Evolutionary conservation across 805 yeast species (phyloP).

Genomic region (Candida silvicultrix): DNA sequence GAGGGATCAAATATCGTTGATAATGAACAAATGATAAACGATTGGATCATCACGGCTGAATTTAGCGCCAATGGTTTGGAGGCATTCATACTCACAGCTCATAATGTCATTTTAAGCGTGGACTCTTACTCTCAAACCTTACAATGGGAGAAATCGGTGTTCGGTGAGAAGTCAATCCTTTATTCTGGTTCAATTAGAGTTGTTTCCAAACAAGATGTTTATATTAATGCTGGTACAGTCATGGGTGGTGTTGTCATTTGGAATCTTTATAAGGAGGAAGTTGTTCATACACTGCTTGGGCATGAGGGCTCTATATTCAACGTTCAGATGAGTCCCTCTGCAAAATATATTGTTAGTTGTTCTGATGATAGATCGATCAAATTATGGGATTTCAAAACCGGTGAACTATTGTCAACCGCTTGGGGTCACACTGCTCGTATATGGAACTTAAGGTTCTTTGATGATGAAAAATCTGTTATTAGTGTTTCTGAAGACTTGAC

Average conservation of each 20-base stretch:
- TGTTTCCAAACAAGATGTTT: conserved; percentile 32
- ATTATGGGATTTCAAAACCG: conserved; percentile 58
- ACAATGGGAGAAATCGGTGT: conserved; percentile 29
- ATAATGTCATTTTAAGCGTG: conserved; percentile 53
- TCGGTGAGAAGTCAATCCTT: conserved; percentile 72
- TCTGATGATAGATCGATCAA: conserved; percentile 92
- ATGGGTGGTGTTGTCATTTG: conserved; percentile 83
- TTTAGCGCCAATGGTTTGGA: conserved; percentile 34
- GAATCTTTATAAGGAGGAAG: conserved; percentile 42
- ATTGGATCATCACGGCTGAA: conserved; percentile 71
- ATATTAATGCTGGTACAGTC: conserved; percentile 88
- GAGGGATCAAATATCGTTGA: conserved; percentile 13
- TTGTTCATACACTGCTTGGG: conserved; percentile 52
- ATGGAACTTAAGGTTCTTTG: conserved; percentile 69
- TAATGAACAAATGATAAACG: conserved; percentile 52
- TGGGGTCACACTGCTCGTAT: conserved; percentile 98
- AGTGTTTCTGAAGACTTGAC: conserved; percentile 88
- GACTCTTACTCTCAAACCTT: conserved; percentile 22
- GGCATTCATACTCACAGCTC: conserved; percentile 66
- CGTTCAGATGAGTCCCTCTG: conserved; percentile 54
- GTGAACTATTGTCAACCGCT: conserved; percentile 63
- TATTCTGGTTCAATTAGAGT: conserved; percentile 78
- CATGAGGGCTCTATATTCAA: conserved; percentile 94
- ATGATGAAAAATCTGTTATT: conserved; percentile 33
- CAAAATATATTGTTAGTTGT: conserved; percentile 62